Conservation (phyloP, 495 filamentous ascomycete species). For the Tuber aestivum region DNA sequence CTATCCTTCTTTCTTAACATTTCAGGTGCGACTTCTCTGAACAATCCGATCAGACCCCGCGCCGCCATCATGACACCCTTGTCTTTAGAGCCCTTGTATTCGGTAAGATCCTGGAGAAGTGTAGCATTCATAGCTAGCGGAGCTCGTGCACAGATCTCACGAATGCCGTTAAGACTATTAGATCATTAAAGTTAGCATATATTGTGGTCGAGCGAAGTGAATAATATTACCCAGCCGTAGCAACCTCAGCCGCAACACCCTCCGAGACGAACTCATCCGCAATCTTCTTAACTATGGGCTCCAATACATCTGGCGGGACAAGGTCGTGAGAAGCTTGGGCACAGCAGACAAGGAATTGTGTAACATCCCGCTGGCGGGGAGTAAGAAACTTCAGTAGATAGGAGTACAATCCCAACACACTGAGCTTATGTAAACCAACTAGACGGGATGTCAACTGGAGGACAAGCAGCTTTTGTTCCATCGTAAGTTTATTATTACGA, state of each 20-base stretch:
- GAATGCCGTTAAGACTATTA: slow-evolving; percentile 70
- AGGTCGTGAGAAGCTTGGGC: slow-evolving; percentile 87
- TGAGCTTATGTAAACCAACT: slow-evolving; percentile 86
- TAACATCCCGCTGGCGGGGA: slow-evolving; percentile 86
- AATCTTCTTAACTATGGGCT: slow-evolving; percentile 89
- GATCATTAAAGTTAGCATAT: slow-evolving; percentile 8
- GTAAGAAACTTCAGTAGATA: slow-evolving; percentile 80
- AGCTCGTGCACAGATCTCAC: slow-evolving; percentile 86
- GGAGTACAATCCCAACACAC: slow-evolving; percentile 76
- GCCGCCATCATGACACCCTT: slow-evolving; percentile 98
- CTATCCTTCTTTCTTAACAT: slow-evolving; percentile 85
- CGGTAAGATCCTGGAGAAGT: slow-evolving; percentile 87
- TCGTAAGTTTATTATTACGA: slow-evolving; percentile 75
- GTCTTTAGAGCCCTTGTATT: slow-evolving; percentile 95
- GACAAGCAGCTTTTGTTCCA: slow-evolving; percentile 86
- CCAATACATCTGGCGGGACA: slow-evolving; percentile 87
- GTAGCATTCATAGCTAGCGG: slow-evolving; percentile 94
- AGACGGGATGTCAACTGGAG: slow-evolving; percentile 84
- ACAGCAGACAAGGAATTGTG: slow-evolving; percentile 85
- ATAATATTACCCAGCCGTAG: slow-evolving; percentile 60
- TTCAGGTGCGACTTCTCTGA: slow-evolving; percentile 80
- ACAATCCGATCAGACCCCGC: slow-evolving; percentile 80
- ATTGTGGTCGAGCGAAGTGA: not conserved
- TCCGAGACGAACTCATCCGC: slow-evolving; percentile 98
- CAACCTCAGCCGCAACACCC: slow-evolving; percentile 82